Evolutionary conservation across 164 flowering plant genomes (phyloP), one percentile per base, ranked within the genome.

Genomic region (Platanus orientalis): DNA sequence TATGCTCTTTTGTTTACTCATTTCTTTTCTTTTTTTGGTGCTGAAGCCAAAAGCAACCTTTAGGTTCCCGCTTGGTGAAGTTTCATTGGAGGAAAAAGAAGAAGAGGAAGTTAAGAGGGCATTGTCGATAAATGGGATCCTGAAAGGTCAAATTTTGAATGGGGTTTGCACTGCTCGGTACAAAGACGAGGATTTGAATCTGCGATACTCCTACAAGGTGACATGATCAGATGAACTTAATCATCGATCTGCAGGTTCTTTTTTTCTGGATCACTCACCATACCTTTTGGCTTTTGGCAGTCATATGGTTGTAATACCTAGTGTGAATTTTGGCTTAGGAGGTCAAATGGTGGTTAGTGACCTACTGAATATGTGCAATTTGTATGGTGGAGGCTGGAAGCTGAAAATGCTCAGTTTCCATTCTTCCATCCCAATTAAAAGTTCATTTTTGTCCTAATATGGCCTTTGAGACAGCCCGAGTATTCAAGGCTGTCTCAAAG

Each of bases 41-140:
- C 34, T 86, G 82, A 84, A 94, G 99, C 97, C 96, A 54, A 84
- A 64, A 67, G 96, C 97, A 64, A 83, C 90, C 16, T 47, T 94
- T 24, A 86, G 69, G 73, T 89, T 94, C 67, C 97, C 99, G 0
- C 52, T 62, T 60, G 99, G 97, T 63, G 95, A 94, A 77, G 76
- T 94, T 61, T 80, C 93, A 58, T 52, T 94, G 54, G 86, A 84
- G 72, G 97, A 89, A 75, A 86, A 67, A 68, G 90, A 88, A 19
- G 90, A 83, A 45, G 90, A 84, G 36, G 90, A 87, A 61, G 78
- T 60, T 54, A 83, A 76, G 69, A 83, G 73, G 72, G 63, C 61
- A 23, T 71, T 86, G 68, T 81, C 90, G 12, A 27, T 89, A 12
- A 80, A 70, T 77, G 93, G 96, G 36, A 75, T 84, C 42, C 63